phyloP scores from a whole-genome alignment of 139 green algal genomes.

The Volvox reticuliferus region DNA sequence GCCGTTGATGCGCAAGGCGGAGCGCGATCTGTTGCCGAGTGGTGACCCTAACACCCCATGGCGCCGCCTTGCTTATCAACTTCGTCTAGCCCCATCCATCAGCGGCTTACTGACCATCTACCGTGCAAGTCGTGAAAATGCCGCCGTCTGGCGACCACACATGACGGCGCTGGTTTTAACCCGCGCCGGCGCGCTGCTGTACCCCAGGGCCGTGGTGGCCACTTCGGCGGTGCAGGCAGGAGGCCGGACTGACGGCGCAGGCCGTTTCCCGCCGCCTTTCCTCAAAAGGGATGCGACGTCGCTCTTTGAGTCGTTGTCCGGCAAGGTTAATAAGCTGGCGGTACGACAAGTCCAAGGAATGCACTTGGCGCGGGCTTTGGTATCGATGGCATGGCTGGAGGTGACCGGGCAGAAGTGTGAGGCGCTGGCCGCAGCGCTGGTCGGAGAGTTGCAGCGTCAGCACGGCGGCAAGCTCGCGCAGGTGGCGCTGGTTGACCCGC shows the following conservation, averaged over 20 bases:
- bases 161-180: not conserved
- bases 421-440: not conserved
- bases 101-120: not conserved
- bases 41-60: constrained; percentile 11
- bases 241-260: not conserved
- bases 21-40: constrained; percentile 19
- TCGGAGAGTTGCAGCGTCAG: not conserved
- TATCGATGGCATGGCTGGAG: constrained; percentile 19
- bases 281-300: not conserved
- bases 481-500: not conserved
- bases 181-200: not conserved
- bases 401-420: not conserved
- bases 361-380: constrained; percentile 15
- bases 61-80: constrained; percentile 38
- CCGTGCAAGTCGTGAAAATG: not conserved
- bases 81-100: not conserved
- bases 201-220: constrained; percentile 8
- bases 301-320: not conserved
- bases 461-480: not conserved
- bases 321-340: not conserved
- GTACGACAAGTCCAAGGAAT: constrained; percentile 10
- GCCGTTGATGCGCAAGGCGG: constrained; percentile 8
- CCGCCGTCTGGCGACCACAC: not conserved
- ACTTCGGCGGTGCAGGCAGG: not conserved
- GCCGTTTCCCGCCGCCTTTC: not conserved